These are phyloP conservation scores for Silene coronaria DNA, from an alignment of 179 eudicot species.

Conservation along the genomic window DNA sequence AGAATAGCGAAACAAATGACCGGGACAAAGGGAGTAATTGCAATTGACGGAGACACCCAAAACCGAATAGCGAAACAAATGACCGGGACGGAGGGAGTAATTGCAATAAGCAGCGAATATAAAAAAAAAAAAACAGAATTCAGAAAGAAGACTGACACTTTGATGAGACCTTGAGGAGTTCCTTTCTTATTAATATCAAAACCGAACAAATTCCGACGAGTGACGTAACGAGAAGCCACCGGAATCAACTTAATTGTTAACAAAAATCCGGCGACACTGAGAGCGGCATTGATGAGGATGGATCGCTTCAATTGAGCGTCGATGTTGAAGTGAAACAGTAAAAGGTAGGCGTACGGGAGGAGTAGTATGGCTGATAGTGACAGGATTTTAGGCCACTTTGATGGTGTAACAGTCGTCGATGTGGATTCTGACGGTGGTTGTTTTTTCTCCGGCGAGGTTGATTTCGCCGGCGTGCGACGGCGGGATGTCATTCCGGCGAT, in stretches of 20 bases:
- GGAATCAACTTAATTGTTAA: constrained; percentile 62
- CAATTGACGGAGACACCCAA: too few species aligned
- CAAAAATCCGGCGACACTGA: constrained; percentile 61
- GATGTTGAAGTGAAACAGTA: constrained; percentile 54
- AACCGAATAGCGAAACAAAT: too few species aligned
- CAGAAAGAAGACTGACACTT: constrained; percentile 53
- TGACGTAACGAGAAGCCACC: constrained; percentile 64
- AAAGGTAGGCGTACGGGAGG: constrained; percentile 58
- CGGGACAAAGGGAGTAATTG: too few species aligned
- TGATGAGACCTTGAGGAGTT: constrained; percentile 67
- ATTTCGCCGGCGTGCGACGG: constrained; percentile 29
- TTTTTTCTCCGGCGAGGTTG: not conserved
- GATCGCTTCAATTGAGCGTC: constrained; percentile 49
- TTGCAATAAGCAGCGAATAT: too few species aligned
- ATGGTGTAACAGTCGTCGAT: too few species aligned
- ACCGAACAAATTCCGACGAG: constrained; percentile 78
- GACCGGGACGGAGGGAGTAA: too few species aligned
- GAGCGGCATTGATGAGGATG: constrained; percentile 49
- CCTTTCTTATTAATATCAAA: constrained; percentile 86
- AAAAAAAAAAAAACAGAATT: too few species aligned
- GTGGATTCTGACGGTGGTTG: too few species aligned
- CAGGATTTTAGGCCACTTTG: constrained; percentile 45
- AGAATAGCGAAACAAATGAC: too few species aligned
- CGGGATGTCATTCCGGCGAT: constrained; percentile 38
- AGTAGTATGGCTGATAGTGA: constrained; percentile 40